phyloP scores from a whole-genome alignment of 2,329 filamentous ascomycete genomes.

The Pseudocercospora macadamiae region DNA sequence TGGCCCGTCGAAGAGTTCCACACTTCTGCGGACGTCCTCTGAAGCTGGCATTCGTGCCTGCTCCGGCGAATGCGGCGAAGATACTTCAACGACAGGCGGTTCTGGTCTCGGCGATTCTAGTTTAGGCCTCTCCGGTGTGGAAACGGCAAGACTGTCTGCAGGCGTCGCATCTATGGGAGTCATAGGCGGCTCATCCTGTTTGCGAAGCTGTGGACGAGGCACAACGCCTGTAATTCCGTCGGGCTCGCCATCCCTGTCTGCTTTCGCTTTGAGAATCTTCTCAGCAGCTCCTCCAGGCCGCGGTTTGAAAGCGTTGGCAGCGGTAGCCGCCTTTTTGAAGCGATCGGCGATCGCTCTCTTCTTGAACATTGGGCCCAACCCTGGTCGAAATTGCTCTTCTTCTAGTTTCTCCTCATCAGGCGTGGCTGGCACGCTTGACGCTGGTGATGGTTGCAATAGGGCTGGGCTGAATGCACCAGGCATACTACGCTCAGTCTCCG shows the following conservation, averaged over 20 bases:
- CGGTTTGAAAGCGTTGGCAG: constrained; percentile 78
- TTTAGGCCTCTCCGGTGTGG: not conserved
- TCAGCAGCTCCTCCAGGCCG: constrained; percentile 85
- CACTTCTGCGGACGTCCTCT: constrained; percentile 13
- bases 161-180: constrained; percentile 14
- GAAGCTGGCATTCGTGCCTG: constrained; percentile 8
- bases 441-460: constrained; percentile 11
- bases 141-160: not conserved
- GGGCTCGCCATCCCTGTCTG: constrained; percentile 66
- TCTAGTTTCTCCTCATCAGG: constrained; percentile 27
- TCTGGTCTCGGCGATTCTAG: constrained; percentile 12
- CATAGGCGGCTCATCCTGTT: constrained; percentile 24
- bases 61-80: constrained; percentile 33
- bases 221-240: constrained; percentile 91
- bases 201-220: constrained; percentile 63
- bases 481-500: constrained; percentile 22
- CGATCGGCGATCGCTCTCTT: constrained; percentile 71
- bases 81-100: constrained; percentile 31
- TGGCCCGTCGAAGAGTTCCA: constrained; percentile 32
- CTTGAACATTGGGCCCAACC: constrained; percentile 88
- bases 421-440: constrained; percentile 21
- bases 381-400: constrained; percentile 64
- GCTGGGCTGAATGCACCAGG: constrained; percentile 19
- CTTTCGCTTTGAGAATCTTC: constrained; percentile 60
- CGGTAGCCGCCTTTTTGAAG: constrained; percentile 78